These are phyloP conservation scores for Lepiota venenata DNA, from an alignment of 768 basidiomycete genomes.

Conservation along the genomic window DNA sequence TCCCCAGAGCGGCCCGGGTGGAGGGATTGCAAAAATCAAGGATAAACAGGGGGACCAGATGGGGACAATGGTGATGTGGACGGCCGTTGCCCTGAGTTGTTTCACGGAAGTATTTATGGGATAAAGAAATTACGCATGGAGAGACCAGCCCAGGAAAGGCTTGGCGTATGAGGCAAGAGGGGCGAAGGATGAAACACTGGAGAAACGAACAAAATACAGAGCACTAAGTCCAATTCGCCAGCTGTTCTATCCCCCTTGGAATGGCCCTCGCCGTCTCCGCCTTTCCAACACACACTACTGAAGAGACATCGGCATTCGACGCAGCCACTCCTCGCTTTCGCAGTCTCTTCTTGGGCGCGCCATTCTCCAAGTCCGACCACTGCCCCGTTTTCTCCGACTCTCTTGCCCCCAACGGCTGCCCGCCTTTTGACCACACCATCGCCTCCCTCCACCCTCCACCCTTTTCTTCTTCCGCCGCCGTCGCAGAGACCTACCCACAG, in stretches of 20 bases:
- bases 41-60: too few species aligned
- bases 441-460: too few species aligned
- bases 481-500: too few species aligned
- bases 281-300: neutral
- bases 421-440: too few species aligned
- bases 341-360: neutral
- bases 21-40: too few species aligned
- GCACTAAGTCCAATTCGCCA: neutral
- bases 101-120: too few species aligned
- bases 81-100: too few species aligned
- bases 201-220: neutral
- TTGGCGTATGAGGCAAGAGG: neutral
- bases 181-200: slow-evolving; percentile 2
- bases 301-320: neutral
- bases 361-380: neutral
- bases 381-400: neutral
- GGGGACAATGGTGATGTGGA: too few species aligned
- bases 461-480: too few species aligned
- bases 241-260: neutral
- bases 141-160: neutral
- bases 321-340: neutral
- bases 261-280: slow-evolving; percentile 6
- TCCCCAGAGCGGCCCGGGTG: too few species aligned
- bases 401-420: neutral
- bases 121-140: too few species aligned